A percentile compares a stretch with the other conserved stretches of the same genome.
Conservation (phyloP, 2,329 filamentous ascomycete species). For the Botryotinia narcissicola region DNA sequence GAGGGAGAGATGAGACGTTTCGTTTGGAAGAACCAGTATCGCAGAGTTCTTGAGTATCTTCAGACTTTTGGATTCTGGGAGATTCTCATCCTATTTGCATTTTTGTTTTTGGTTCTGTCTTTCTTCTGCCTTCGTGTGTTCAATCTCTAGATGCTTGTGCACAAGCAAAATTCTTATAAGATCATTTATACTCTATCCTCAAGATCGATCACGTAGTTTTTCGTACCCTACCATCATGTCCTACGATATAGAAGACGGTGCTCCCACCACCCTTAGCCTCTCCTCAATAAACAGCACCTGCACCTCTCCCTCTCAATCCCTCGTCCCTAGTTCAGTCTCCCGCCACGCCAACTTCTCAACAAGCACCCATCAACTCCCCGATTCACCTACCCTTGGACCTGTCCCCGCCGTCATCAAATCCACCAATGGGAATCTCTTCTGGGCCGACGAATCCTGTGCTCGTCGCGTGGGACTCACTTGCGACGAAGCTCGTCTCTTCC, state of each 20-base stretch:
- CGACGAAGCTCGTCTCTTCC: slow-evolving; percentile 29
- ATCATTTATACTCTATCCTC: neutral
- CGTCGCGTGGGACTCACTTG: slow-evolving; percentile 30
- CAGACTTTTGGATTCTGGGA: neutral
- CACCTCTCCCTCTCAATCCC: neutral
- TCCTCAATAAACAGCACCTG: neutral
- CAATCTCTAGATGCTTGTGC: neutral
- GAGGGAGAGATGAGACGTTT: neutral
- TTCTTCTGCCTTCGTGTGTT: neutral
- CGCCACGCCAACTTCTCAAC: neutral
- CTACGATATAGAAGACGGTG: neutral
- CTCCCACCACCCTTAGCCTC: neutral
- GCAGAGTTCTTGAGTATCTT: neutral
- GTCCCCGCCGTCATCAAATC: slow-evolving; percentile 33
- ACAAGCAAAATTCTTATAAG: neutral
- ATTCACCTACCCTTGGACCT: neutral
- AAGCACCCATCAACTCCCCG: neutral
- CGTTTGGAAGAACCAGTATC: neutral
- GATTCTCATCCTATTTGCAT: neutral
- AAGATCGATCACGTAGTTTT: neutral
- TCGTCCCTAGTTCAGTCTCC: neutral
- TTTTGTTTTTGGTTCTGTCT: neutral
- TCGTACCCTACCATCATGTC: neutral
- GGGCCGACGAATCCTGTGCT: slow-evolving; percentile 31
- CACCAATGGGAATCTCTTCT: slow-evolving; percentile 31